These are phyloP conservation scores for Diospyros kaki DNA, from an alignment of 148 eudicot species.

Conservation along the genomic window DNA sequence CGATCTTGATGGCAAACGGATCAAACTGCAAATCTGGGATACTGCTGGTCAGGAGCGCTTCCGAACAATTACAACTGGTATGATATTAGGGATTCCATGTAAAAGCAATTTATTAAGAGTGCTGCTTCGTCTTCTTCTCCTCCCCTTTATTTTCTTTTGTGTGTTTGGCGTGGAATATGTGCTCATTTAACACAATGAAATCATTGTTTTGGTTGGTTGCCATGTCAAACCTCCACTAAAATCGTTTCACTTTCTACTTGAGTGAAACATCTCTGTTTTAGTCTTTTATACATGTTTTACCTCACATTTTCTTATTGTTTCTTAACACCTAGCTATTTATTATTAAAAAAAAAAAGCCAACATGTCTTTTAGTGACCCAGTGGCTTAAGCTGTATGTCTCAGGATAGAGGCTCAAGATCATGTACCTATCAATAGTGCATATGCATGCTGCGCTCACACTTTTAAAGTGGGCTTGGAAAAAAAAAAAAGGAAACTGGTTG, in stretches of 20 bases:
- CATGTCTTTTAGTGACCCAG: too few species aligned
- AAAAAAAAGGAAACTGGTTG: not conserved
- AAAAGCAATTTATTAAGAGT: not conserved
- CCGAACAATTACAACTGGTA: constrained; percentile 75
- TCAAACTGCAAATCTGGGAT: constrained; percentile 82
- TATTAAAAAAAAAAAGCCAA: too few species aligned
- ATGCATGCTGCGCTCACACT: not conserved
- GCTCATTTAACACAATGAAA: not conserved
- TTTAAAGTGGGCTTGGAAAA: not conserved
- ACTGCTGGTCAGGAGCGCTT: constrained; percentile 89
- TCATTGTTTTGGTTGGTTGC: too few species aligned
- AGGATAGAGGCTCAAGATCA: too few species aligned
- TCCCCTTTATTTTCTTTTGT: not conserved
- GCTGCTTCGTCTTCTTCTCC: not conserved
- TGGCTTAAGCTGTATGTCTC: too few species aligned
- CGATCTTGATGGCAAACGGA: constrained; percentile 75
- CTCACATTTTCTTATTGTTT: too few species aligned
- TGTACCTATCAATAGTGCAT: too few species aligned
- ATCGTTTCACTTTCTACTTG: too few species aligned
- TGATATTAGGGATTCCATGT: not conserved
- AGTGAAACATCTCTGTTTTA: too few species aligned
- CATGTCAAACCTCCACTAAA: too few species aligned
- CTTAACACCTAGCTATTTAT: too few species aligned
- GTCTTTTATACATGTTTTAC: too few species aligned
- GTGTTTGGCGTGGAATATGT: not conserved